phyloP scores from a whole-genome alignment of 805 yeast species.

The Kockiozyma suomiensis region DNA sequence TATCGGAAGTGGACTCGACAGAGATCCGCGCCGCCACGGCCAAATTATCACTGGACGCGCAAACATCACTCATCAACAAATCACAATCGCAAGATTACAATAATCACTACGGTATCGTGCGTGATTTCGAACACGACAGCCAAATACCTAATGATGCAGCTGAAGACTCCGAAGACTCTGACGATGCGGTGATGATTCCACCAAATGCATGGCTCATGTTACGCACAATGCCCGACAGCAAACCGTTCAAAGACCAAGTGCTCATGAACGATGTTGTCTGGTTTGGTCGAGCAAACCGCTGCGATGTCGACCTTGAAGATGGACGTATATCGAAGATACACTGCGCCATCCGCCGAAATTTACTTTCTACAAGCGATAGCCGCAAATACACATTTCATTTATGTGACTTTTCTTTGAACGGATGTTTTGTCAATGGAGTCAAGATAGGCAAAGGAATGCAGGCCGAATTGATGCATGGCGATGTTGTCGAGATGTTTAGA shows the following conservation, averaged over 20 bases:
- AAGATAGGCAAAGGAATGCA: conserved; percentile 47
- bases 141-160: not conserved
- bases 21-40: conserved; percentile 8
- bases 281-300: conserved; percentile 66
- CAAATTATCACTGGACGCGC: conserved; percentile 1
- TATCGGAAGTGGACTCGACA: conserved; percentile 2
- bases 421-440: conserved; percentile 56
- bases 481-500: conserved; percentile 19
- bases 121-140: conserved; percentile 1
- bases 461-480: conserved; percentile 32
- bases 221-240: conserved; percentile 53
- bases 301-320: conserved; percentile 63
- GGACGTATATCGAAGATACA: conserved; percentile 82
- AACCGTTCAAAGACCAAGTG: conserved; percentile 52
- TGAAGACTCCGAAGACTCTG: conserved; percentile 26
- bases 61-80: not conserved
- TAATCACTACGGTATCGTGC: not conserved
- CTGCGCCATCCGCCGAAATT: conserved; percentile 61
- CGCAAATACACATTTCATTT: conserved; percentile 57
- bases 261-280: conserved; percentile 69
- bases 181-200: conserved; percentile 44
- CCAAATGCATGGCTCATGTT: conserved; percentile 66
- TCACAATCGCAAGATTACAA: too few relatives aligned
- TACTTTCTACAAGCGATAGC: not conserved
- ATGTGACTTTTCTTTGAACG: conserved; percentile 76